A percentile compares a stretch with the other conserved stretches of the same genome.
phyloP scores from a whole-genome alignment of 495 filamentous ascomycete genomes.

The Jackrogersella minutella region DNA sequence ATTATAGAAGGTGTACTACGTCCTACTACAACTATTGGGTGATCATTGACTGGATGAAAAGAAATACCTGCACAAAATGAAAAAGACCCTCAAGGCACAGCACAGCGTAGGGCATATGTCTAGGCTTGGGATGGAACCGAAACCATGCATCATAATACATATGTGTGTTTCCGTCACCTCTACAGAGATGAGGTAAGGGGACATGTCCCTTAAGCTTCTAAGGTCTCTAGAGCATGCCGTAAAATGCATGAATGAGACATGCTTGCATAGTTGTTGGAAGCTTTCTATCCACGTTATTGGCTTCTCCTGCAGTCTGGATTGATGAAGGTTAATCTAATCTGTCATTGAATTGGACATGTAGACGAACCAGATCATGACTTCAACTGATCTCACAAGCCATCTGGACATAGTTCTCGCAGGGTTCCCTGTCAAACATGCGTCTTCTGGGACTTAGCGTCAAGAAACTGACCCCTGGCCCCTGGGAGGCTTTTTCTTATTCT shows the following conservation, averaged over 20 bases:
- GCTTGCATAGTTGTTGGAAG: background rate
- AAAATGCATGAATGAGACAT: conserved; percentile 29
- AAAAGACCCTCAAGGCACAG: too few species aligned
- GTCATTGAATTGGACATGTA: conserved; percentile 9
- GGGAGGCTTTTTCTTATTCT: background rate
- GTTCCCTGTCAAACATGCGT: conserved; percentile 20
- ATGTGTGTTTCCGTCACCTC: too few species aligned
- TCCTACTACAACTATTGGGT: too few species aligned
- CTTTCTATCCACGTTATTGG: conserved; percentile 14
- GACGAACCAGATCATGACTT: conserved; percentile 10
- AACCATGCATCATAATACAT: too few species aligned
- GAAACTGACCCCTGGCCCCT: background rate
- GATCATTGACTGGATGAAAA: background rate
- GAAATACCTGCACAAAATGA: background rate
- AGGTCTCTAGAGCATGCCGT: conserved; percentile 6
- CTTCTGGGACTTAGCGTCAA: conserved; percentile 27
- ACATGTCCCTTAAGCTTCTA: background rate
- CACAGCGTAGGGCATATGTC: too few species aligned
- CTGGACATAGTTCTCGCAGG: background rate
- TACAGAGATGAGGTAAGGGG: background rate
- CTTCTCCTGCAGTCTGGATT: conserved; percentile 5
- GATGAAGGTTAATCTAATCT: conserved; percentile 22
- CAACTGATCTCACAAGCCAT: conserved; percentile 22
- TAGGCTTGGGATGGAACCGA: too few species aligned
- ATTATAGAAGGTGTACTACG: background rate